A percentile compares a stretch with the other conserved stretches of the same genome.
phyloP scores from a whole-genome alignment of 371 early-diverging fungal genomes.

The Haplosporangium sp. region DNA sequence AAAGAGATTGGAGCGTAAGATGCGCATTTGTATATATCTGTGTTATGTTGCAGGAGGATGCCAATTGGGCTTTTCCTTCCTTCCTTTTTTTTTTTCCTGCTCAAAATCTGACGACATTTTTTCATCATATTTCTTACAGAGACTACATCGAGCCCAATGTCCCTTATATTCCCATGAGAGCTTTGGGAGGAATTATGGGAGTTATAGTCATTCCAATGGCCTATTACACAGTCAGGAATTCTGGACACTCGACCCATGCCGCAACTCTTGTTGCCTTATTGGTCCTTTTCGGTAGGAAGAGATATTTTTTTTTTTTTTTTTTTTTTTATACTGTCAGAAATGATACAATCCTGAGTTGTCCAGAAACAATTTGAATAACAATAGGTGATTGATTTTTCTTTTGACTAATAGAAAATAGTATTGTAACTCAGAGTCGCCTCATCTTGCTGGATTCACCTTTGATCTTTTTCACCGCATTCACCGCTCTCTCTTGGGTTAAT shows the following conservation, averaged over 20 bases:
- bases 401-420: slow-evolving; percentile 78
- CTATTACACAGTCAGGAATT: slow-evolving; percentile 84
- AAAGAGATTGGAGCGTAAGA: slow-evolving; percentile 84
- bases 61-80: no score
- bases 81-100: no score
- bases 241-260: slow-evolving; percentile 77
- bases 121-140: slow-evolving; percentile 17
- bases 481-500: slow-evolving; percentile 80
- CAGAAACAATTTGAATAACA: no score
- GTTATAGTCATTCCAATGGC: slow-evolving; percentile 80
- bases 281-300: slow-evolving; percentile 72
- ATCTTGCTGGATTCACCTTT: slow-evolving; percentile 93
- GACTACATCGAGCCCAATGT: slow-evolving; percentile 75
- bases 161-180: slow-evolving; percentile 89
- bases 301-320: background rate
- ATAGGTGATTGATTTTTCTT: background rate
- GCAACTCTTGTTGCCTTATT: slow-evolving; percentile 76
- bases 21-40: no score
- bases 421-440: slow-evolving; percentile 89
- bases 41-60: no score
- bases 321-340: no score
- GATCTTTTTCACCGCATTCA: slow-evolving; percentile 83
- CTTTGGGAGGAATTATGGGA: slow-evolving; percentile 81
- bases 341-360: no score
- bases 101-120: no score